These are phyloP conservation scores for Amanita phalloides DNA, from an alignment of 768 basidiomycete genomes.

Conservation along the genomic window DNA sequence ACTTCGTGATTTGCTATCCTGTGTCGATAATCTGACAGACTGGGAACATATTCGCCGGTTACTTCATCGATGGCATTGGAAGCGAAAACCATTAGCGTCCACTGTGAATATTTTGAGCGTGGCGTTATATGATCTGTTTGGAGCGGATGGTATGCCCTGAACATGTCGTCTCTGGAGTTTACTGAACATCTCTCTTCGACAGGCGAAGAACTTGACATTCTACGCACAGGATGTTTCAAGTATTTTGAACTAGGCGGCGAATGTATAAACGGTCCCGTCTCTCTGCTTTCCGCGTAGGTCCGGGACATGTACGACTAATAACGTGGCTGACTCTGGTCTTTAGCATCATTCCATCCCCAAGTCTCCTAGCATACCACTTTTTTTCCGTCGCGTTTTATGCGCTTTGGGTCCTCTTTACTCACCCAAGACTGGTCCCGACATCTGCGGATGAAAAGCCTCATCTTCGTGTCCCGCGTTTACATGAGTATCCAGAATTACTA, in stretches of 20 bases:
- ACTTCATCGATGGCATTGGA: conserved; percentile 77
- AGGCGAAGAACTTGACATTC: conserved; percentile 53
- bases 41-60: conserved; percentile 40
- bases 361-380: conserved; percentile 82
- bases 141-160: conserved; percentile 57
- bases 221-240: conserved; percentile 87
- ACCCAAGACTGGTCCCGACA: conserved; percentile 18
- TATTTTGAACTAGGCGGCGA: conserved; percentile 94
- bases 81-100: conserved; percentile 68
- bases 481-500: conserved; percentile 60
- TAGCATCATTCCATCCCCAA: conserved; percentile 74
- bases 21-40: conserved; percentile 31
- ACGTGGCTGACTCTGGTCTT: neutral
- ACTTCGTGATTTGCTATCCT: conserved; percentile 48
- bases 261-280: conserved; percentile 81
- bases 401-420: conserved; percentile 82
- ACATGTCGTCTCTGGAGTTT: neutral
- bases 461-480: conserved; percentile 30
- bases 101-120: conserved; percentile 91
- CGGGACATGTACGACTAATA: conserved; percentile 4
- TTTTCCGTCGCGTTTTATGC: conserved; percentile 94
- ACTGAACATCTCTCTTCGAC: neutral
- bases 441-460: conserved; percentile 23
- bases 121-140: conserved; percentile 90
- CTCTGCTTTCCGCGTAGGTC: conserved; percentile 75